A percentile compares a stretch with the other conserved stretches of the same genome.
Conservation (phyloP, 1,139 yeast genomes). For the Debaryomycetaceae sp. region DNA sequence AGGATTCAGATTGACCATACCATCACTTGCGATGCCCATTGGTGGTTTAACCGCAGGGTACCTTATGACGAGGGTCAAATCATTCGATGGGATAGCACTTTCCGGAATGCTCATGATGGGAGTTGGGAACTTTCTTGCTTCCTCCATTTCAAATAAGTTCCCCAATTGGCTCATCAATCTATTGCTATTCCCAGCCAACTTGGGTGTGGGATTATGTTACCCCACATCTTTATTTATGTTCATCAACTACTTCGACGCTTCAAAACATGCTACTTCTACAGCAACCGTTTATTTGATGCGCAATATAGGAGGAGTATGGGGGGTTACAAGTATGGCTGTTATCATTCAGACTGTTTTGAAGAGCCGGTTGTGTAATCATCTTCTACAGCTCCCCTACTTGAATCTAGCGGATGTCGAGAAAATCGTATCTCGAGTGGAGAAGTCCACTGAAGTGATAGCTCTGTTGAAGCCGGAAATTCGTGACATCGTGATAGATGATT, state of each 20-base stretch:
- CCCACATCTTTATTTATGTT: constrained; percentile 38
- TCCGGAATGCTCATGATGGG: constrained; percentile 29
- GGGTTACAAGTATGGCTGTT: constrained; percentile 33
- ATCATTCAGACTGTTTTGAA: constrained; percentile 21
- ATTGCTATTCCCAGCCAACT: constrained; percentile 31
- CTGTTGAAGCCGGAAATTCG: constrained; percentile 10
- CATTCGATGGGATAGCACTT: constrained; percentile 18
- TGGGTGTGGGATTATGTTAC: constrained; percentile 39
- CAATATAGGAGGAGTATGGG: constrained; percentile 40
- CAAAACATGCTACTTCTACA: constrained; percentile 34
- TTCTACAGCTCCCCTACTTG: constrained; percentile 8
- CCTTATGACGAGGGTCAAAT: constrained; percentile 23
- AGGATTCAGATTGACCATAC: constrained; percentile 32
- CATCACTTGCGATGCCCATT: constrained; percentile 35
- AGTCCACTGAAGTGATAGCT: constrained; percentile 17
- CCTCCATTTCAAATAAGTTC: constrained; percentile 18
- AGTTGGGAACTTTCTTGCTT: constrained; percentile 28
- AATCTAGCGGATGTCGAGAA: constrained; percentile 9
- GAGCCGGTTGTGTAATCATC: constrained; percentile 11
- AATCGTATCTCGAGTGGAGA: constrained; percentile 12
- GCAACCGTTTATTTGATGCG: constrained; percentile 36
- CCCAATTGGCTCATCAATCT: constrained; percentile 22
- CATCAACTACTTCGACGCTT: constrained; percentile 28
- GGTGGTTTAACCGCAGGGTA: constrained; percentile 38
- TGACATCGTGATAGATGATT: constrained; percentile 14